A percentile compares a stretch with the other conserved stretches of the same genome.
Conservation (phyloP, 2,329 filamentous ascomycete species). For the Ascochyta koolunga region DNA sequence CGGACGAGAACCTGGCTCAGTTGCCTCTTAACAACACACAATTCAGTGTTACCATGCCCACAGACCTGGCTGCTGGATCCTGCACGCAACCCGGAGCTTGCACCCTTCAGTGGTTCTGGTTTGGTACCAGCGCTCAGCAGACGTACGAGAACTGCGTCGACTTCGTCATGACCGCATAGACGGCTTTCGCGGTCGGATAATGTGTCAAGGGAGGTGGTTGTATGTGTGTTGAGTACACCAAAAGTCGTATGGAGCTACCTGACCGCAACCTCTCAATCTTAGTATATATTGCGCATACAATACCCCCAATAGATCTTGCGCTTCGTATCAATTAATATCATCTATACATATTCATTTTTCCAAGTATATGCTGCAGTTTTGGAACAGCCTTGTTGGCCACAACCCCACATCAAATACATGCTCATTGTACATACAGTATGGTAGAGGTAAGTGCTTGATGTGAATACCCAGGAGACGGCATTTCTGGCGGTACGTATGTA, state of each 20-base stretch:
- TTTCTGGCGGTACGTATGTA: too few relatives aligned
- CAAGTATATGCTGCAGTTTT: not conserved
- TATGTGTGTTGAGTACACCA: not conserved
- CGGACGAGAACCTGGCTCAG: slow-evolving; percentile 39
- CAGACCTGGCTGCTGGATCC: slow-evolving; percentile 47
- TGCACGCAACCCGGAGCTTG: slow-evolving; percentile 56
- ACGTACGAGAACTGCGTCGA: slow-evolving; percentile 68
- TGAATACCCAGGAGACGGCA: too few relatives aligned
- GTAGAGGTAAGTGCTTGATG: too few relatives aligned
- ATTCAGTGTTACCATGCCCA: slow-evolving; percentile 61
- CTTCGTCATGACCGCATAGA: slow-evolving; percentile 47
- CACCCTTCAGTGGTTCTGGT: slow-evolving; percentile 68
- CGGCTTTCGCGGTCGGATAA: not conserved
- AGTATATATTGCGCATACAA: not conserved
- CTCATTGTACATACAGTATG: too few relatives aligned
- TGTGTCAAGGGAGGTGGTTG: not conserved
- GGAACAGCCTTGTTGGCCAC: not conserved
- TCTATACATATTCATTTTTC: not conserved
- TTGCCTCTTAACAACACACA: slow-evolving; percentile 52
- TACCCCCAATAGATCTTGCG: slow-evolving; percentile 5
- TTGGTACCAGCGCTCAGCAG: slow-evolving; percentile 60
- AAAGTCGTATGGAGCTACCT: not conserved
- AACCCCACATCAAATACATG: too few relatives aligned
- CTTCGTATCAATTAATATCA: slow-evolving; percentile 4
- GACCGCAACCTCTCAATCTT: not conserved